A percentile compares a stretch with the other conserved stretches of the same genome.
Evolutionary conservation across 108 stramenopile genomes (phyloP).

Genomic region (Licmophora abbreviata): DNA sequence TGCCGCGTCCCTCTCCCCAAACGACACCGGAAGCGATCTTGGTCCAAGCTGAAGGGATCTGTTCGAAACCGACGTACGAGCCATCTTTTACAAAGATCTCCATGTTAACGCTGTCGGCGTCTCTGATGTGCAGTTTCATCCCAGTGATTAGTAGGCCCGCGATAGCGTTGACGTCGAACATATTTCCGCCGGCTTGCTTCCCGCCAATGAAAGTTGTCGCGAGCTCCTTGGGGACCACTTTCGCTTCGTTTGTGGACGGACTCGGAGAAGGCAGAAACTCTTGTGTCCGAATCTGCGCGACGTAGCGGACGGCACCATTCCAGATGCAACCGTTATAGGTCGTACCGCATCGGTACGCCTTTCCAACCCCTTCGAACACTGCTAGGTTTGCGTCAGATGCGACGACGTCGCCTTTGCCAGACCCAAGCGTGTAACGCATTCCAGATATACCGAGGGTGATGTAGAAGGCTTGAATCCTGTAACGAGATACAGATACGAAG

Average conservation of each 20-base stretch:
- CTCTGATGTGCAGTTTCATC: no score
- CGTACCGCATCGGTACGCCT: neutral
- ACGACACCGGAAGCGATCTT: neutral
- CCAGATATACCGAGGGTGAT: neutral
- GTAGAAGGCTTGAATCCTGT: slow-evolving; percentile 1
- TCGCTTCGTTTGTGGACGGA: no score
- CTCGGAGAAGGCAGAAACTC: no score
- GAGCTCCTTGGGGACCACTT: neutral
- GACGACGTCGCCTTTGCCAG: neutral
- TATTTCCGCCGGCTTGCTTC: neutral
- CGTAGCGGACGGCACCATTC: no score
- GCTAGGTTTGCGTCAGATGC: neutral
- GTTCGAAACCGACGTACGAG: neutral
- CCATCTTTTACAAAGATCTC: no score
- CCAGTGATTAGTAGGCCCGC: no score
- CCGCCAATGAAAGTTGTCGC: neutral
- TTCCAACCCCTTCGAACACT: neutral
- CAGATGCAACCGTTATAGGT: neutral
- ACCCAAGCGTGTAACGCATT: neutral
- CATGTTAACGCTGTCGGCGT: no score
- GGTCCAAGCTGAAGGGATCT: neutral
- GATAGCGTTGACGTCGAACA: neutral
- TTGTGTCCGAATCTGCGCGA: no score
- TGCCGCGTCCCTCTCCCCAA: neutral
- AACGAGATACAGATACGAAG: no score